These are phyloP conservation scores for Sugiyamaella qingdaonensis DNA, from an alignment of 805 yeast genomes.

Conservation along the genomic window DNA sequence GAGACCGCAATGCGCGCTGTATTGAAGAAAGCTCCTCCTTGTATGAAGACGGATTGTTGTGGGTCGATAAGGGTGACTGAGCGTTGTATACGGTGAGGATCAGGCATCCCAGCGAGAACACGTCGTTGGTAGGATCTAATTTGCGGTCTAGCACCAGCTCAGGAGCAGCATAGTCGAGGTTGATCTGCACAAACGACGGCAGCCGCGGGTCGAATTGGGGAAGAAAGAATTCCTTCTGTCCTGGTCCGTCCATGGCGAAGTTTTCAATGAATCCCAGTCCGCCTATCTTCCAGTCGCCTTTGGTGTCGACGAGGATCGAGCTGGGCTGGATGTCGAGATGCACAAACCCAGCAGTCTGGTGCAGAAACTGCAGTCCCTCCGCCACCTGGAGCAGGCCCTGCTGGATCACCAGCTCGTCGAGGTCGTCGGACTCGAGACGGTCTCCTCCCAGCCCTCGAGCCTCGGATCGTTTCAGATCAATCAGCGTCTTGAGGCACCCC, in stretches of 20 bases:
- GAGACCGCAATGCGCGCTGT: slow-evolving; percentile 38
- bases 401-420: slow-evolving; percentile 69
- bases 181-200: slow-evolving; percentile 66
- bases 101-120: slow-evolving; percentile 78
- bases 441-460: background rate
- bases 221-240: slow-evolving; percentile 53
- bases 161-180: slow-evolving; percentile 78
- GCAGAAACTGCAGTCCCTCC: slow-evolving; percentile 78
- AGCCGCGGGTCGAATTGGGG: slow-evolving; percentile 73
- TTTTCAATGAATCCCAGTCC: slow-evolving; percentile 59
- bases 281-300: slow-evolving; percentile 88
- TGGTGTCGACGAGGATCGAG: slow-evolving; percentile 67
- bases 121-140: slow-evolving; percentile 66
- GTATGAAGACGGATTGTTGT: slow-evolving; percentile 47
- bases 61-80: slow-evolving; percentile 44
- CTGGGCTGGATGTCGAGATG: slow-evolving; percentile 78
- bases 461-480: slow-evolving; percentile 23
- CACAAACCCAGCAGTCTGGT: slow-evolving; percentile 65
- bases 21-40: slow-evolving; percentile 42
- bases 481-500: slow-evolving; percentile 47
- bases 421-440: slow-evolving; percentile 38
- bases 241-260: slow-evolving; percentile 46
- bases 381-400: slow-evolving; percentile 79
- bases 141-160: slow-evolving; percentile 66
- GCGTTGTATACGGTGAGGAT: slow-evolving; percentile 62